A percentile compares a stretch with the other conserved stretches of the same genome.
phyloP scores from a whole-genome alignment of 495 filamentous ascomycete genomes.

The Penicillium bovifimosum region DNA sequence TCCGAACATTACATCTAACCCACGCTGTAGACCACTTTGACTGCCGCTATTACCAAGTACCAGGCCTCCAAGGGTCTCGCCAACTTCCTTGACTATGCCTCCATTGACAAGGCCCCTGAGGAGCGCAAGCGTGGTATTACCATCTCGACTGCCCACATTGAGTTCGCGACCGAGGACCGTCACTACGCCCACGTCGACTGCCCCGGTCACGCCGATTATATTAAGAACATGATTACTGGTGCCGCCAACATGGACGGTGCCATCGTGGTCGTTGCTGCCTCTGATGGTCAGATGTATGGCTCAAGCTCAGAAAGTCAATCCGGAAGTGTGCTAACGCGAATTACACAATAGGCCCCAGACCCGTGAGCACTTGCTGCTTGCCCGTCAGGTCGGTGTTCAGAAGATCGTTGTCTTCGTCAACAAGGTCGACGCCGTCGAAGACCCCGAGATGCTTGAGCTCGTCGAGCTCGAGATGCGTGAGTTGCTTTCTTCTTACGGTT shows the following conservation, averaged over 20 bases:
- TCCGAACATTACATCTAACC: constrained; percentile 18
- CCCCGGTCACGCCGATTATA: constrained; percentile 99
- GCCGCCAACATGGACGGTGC: constrained; percentile 96
- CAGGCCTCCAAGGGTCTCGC: constrained; percentile 91
- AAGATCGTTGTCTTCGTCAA: constrained; percentile 98
- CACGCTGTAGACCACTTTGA: constrained; percentile 76
- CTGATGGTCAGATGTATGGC: constrained; percentile 89
- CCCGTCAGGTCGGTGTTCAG: constrained; percentile 96
- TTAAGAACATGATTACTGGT: constrained; percentile 99
- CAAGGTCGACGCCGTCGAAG: constrained; percentile 95
- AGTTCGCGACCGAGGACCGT: constrained; percentile 84
- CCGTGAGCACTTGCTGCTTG: constrained; percentile 94
- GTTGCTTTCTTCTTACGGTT: constrained; percentile 83
- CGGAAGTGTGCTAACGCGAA: constrained; percentile 18
- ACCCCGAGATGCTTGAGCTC: constrained; percentile 98
- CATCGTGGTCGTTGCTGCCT: constrained; percentile 97
- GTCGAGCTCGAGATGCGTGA: constrained; percentile 99
- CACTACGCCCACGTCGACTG: constrained; percentile 99
- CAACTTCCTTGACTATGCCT: constrained; percentile 89
- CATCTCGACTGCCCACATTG: constrained; percentile 96
- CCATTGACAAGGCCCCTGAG: constrained; percentile 98
- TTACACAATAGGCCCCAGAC: constrained; percentile 74
- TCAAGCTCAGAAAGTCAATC: background rate
- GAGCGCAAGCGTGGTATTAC: constrained; percentile 99
- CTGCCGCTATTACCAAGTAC: constrained; percentile 95